Evolutionary conservation across 768 basidiomycete genomes (phyloP), one percentile per base, ranked within the genome.

Genomic region (Trametes elegans): DNA sequence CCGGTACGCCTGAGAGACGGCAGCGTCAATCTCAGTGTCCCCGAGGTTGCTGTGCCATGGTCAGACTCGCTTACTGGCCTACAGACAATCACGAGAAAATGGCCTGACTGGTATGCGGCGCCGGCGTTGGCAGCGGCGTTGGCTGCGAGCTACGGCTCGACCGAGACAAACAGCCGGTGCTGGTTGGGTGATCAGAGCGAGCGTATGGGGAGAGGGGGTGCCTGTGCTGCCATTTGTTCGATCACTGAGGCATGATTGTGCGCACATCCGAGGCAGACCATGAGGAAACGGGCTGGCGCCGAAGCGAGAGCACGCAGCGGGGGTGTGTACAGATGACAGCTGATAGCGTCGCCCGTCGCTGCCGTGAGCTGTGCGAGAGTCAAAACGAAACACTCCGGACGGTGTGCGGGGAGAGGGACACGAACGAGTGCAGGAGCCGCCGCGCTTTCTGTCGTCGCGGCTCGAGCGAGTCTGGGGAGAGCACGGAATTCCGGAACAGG

Each of bases 231-330:
- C 41, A 13, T 24, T 51, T 31, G 40, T 32, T 32, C 39, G 31
- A 51, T 51, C 40, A 40, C 39, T 32, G 32, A 5, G 34, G 10
- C 34, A 13, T 27, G 31, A 44, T 39, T 47, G 26, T 40, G 29
- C 18, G 29, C 38, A 43, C 31, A 28, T 11, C 34, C 40, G 32
- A 38, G 13, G 6, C 18, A 4, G 34, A 32, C n/a, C 57, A 59
- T 54, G 57, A 49, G 57, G 57, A 54, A 32, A 59, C 27, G 35
- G 43, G 42, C 57, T 59, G 57, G 57, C 52, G 34, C 13, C 31
- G 57, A 59, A 54, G 52, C 52, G 57, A 54, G 38, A 13, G 57
- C 57, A 59, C 41, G 57, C 52, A 40, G 57, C 34, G n/a, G 29
- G 38, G 48, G 38, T 49, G 48, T 34, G 47, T 38, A 14, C 34